Evolutionary conservation across 495 filamentous ascomycete species (phyloP).

Genomic region (Daldinia concentrica): DNA sequence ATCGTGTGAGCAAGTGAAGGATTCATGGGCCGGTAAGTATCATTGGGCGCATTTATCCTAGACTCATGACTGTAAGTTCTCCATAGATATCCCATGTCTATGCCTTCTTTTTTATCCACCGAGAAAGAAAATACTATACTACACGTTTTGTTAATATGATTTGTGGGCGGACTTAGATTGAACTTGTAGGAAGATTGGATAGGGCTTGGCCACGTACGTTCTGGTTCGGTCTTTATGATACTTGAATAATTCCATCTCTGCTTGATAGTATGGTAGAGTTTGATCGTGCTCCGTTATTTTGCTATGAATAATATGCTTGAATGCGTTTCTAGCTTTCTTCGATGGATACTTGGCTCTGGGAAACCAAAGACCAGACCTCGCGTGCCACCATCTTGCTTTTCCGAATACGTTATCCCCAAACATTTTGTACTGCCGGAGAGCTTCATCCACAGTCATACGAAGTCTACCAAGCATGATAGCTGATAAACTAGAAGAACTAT

Average conservation of each 20-base stretch:
- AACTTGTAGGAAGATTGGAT: background rate
- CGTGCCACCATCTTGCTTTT: background rate
- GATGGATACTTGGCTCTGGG: background rate
- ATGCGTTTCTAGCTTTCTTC: background rate
- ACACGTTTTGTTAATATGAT: background rate
- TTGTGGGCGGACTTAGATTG: background rate
- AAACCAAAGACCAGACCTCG: background rate
- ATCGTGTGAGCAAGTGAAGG: background rate
- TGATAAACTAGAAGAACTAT: background rate
- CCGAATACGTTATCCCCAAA: background rate
- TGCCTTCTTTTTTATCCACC: background rate
- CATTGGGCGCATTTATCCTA: background rate
- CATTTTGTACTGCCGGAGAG: background rate
- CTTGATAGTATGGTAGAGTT: background rate
- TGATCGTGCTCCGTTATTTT: background rate
- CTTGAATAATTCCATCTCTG: background rate
- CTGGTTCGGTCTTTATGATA: background rate
- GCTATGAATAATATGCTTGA: background rate
- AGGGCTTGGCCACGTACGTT: background rate
- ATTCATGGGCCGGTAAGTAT: background rate
- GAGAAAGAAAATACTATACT: constrained; percentile 1
- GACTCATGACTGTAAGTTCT: background rate
- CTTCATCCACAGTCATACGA: background rate
- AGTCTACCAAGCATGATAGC: background rate
- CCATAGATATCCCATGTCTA: background rate